Evolutionary conservation across 2,329 filamentous ascomycete species (phyloP).

Genomic region (Venturia pyrina): DNA sequence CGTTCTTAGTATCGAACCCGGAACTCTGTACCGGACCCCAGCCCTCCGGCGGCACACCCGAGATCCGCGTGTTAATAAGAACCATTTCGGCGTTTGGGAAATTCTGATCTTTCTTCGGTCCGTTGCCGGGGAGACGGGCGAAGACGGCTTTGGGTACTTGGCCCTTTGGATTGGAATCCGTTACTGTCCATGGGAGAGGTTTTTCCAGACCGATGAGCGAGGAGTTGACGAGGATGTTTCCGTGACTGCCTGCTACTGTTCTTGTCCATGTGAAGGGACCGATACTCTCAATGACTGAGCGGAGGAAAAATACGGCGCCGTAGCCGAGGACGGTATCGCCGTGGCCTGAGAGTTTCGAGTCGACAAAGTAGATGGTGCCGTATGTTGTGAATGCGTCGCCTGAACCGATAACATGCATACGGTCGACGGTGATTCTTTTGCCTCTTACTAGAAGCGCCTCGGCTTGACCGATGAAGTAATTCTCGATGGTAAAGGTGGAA

Average conservation of each 20-base stretch:
- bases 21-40: conserved; percentile 11
- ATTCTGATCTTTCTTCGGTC: conserved; percentile 3
- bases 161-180: not conserved
- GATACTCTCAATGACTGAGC: conserved; percentile 10
- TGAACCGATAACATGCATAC: conserved; percentile 15
- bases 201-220: conserved; percentile 5
- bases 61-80: conserved; percentile 12
- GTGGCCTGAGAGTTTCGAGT: conserved; percentile 13
- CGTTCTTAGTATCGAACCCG: conserved; percentile 11
- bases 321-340: conserved; percentile 16
- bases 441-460: conserved; percentile 15
- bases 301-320: conserved; percentile 13
- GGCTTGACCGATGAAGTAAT: conserved; percentile 17
- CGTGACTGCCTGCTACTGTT: conserved; percentile 13
- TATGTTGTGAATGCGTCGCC: conserved; percentile 17
- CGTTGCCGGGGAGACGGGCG: conserved; percentile 11
- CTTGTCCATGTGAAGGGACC: conserved; percentile 14
- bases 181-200: conserved; percentile 12
- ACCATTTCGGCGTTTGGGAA: conserved; percentile 14
- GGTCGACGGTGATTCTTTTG: conserved; percentile 13
- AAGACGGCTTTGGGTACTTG: conserved; percentile 11
- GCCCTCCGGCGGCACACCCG: conserved; percentile 12
- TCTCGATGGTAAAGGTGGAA: conserved; percentile 14
- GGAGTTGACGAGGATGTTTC: conserved; percentile 15
- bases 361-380: conserved; percentile 14